These are phyloP conservation scores for Monascus ruber DNA, from an alignment of 2,329 filamentous ascomycete species.

Conservation along the genomic window DNA sequence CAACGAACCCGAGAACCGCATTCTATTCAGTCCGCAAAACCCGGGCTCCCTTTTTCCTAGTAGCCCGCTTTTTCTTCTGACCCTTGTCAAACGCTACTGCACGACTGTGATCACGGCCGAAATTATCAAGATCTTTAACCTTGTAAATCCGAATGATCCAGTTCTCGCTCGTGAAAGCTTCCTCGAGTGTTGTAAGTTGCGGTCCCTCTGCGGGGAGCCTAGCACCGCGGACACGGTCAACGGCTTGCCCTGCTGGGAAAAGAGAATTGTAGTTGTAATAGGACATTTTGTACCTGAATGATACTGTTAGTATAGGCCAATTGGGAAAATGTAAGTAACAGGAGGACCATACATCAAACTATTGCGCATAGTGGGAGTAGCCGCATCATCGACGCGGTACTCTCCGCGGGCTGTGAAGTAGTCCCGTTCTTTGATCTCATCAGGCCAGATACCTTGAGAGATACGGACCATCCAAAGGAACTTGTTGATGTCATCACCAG, in stretches of 20 bases:
- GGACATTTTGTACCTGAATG: slow-evolving; percentile 94
- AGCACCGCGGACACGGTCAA: slow-evolving; percentile 76
- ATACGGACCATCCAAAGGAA: slow-evolving; percentile 99
- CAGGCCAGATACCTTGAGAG: slow-evolving; percentile 98
- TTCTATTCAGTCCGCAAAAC: slow-evolving; percentile 34
- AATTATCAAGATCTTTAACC: slow-evolving; percentile 96
- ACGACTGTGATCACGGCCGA: slow-evolving; percentile 73
- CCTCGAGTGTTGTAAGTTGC: slow-evolving; percentile 77
- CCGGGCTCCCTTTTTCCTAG: slow-evolving; percentile 32
- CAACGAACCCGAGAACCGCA: slow-evolving; percentile 1
- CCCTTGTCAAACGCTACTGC: slow-evolving; percentile 44
- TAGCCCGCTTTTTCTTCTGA: slow-evolving; percentile 41
- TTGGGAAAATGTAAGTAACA: not conserved
- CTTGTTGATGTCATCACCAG: slow-evolving; percentile 98
- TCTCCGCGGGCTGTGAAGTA: slow-evolving; percentile 92
- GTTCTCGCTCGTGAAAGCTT: slow-evolving; percentile 98
- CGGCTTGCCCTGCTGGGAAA: slow-evolving; percentile 82
- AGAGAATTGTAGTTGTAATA: slow-evolving; percentile 95
- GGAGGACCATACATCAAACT: slow-evolving; percentile 73
- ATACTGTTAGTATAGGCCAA: too few relatives aligned
- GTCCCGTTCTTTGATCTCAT: slow-evolving; percentile 92
- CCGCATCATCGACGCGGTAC: slow-evolving; percentile 86
- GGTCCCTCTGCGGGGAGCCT: slow-evolving; percentile 75
- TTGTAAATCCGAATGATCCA: slow-evolving; percentile 99
- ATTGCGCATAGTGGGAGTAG: slow-evolving; percentile 96